Evolutionary conservation across 371 early-diverging fungal species (phyloP), one percentile per base, ranked within the genome.

Genomic region (Blakeslea trispora): DNA sequence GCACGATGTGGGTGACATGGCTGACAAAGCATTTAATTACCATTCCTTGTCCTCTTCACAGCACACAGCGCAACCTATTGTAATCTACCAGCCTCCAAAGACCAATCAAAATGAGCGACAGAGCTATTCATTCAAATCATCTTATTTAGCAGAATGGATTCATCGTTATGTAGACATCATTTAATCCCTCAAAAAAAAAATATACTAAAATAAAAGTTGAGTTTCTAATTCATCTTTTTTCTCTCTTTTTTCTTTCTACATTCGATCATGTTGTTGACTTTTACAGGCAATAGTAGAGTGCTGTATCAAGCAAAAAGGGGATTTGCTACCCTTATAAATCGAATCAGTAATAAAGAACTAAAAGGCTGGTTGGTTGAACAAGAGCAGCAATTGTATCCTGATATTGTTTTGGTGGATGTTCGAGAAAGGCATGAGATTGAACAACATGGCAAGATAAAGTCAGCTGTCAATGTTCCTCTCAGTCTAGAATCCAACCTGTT

Each of bases 341-440:
- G n/a, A n/a, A 37, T 37, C 37, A 37, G 2, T 37, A 3, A 14
- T 37, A 2, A 4, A 24, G 34, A 43, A 17, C 3, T 34, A 22
- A 9, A 5, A 21, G 34, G 1, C 18, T 18, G 28, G 34, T 37
- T 37, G 11, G 11, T 2, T 7, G 13, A 37, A 10, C 37, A 37
- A 37, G 37, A 37, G 9, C 37, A 37, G 11, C 3, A 37, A 37
- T 9, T 28, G 22, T 42, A 55, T 4, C 13, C 45, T 22, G 46
- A 55, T 39, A 15, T 62, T 22, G n/a, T 51, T 18, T 2, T 69
- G 14, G 34, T 69, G 10, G 69, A 69, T 55, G 66, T 69, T 17
- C 58, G 66, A 50, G 66, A 69, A 45, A 47, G 62, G 24, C 19
- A 46, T 44, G 69, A 69, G 45, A 53, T 69, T 14, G 69, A 69